Conservation (phyloP, 148 eudicot species). For the Fagopyrum tataricum region DNA sequence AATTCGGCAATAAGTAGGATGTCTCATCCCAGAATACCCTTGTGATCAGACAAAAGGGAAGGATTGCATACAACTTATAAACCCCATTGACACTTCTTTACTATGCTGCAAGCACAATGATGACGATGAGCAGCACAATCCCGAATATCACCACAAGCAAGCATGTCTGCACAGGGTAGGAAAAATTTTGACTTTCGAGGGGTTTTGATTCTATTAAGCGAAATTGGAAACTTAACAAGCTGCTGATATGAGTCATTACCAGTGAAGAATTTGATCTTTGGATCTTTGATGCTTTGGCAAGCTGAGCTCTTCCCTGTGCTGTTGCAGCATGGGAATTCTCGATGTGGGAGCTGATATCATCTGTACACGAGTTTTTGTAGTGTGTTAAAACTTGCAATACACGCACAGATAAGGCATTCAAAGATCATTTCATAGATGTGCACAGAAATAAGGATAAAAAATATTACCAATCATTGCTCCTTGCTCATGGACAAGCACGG, state of each 20-base stretch:
- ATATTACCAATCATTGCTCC: conserved; percentile 64
- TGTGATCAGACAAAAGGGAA: neutral
- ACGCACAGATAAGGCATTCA: neutral
- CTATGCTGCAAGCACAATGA: conserved; percentile 53
- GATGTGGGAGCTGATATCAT: conserved; percentile 69
- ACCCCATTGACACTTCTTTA: neutral
- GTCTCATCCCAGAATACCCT: too few relatives aligned
- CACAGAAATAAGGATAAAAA: neutral
- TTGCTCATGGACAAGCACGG: conserved; percentile 81
- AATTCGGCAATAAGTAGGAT: too few relatives aligned
- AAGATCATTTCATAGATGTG: neutral
- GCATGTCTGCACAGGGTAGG: conserved; percentile 48
- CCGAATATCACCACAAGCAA: conserved; percentile 82
- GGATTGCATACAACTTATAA: neutral
- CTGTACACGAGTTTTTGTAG: conserved; percentile 24
- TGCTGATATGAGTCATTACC: conserved; percentile 23
- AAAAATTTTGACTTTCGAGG: neutral
- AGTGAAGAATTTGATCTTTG: conserved; percentile 87
- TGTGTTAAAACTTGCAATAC: neutral
- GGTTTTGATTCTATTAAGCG: too few relatives aligned
- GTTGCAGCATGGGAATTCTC: conserved; percentile 80
- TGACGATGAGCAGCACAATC: conserved; percentile 54
- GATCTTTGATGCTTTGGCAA: conserved; percentile 74
- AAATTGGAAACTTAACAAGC: too few relatives aligned
- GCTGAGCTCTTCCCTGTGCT: conserved; percentile 67